Base-by-base conservation (phyloP, 768 basidiomycete genomes). In the Podaxis sp. region DNA sequence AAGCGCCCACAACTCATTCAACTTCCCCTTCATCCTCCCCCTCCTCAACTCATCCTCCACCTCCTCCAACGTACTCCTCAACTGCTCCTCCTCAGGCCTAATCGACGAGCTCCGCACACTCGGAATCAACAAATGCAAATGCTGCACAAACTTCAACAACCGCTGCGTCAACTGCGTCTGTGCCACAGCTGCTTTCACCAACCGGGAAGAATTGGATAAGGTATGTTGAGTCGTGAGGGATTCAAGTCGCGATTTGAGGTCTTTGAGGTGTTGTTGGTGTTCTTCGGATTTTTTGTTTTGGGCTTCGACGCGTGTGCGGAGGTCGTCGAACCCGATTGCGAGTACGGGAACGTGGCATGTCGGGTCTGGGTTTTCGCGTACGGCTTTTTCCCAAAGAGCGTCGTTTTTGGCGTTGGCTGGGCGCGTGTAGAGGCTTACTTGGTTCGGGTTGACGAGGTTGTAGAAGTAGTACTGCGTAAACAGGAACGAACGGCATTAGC, bases 1-100 rank as follows among this genome's bases (percentile, higher is more conserved):
- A 13, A 92, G 77, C 15, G 91, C 92, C 93, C 93, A 95, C 28
- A 95, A 76, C 70, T 95, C 93, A 66, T 90, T 92, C 69, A 92
- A 70, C 69, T 90, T 91, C 49, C 87, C 87, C 38, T 84, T 82
- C 75, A 89, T 79, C 69, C 89, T 75, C 57, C 89, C 85, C 59
- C 76, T 74, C 54, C 84, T 83, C 64, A 93, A 70, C 71, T 93
- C 92, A 58, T 87, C 87, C 68, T 88, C 86, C 55, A 93, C 81
- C 65, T 87, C 86, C 71, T 95, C 93, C 28, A 95, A 76, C 65
- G 77, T 80, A 1, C 83, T 83, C 22, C 92, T 82, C 59, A 95
- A 75, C 52, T 80, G 81, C 71, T 95, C 93, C 72, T 95, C 93
- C 67, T 93, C 92, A 2, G 86, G 87, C 12, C 88, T 80, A 53